These are phyloP conservation scores for Aspergillus sp. DNA, from an alignment of 2,329 filamentous ascomycete species.

Conservation along the genomic window DNA sequence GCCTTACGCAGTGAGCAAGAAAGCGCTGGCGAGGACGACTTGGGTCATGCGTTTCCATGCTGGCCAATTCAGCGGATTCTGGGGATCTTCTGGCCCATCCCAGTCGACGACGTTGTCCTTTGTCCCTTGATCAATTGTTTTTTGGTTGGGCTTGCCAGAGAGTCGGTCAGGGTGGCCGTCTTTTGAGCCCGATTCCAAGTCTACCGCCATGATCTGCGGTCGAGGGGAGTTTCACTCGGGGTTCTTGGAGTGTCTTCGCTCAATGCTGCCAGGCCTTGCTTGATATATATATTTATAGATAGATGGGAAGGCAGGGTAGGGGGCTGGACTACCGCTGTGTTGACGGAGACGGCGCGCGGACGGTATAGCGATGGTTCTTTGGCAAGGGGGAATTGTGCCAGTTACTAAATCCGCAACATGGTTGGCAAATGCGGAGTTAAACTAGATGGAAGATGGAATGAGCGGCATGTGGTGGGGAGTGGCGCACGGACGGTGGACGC, in stretches of 20 bases:
- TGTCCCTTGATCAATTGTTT: background rate
- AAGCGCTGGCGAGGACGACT: constrained; percentile 29
- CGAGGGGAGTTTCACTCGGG: background rate
- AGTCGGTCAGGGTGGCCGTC: background rate
- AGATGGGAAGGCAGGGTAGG: background rate
- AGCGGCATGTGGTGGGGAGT: background rate
- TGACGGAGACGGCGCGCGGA: no score
- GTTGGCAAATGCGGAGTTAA: background rate
- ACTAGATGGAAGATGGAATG: no score
- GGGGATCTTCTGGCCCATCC: constrained; percentile 30
- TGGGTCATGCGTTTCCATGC: constrained; percentile 28
- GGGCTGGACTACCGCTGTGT: background rate
- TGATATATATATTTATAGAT: background rate
- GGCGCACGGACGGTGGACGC: background rate
- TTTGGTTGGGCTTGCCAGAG: background rate
- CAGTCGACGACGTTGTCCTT: constrained; percentile 36
- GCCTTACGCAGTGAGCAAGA: constrained; percentile 28
- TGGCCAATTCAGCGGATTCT: constrained; percentile 38
- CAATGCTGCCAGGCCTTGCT: background rate
- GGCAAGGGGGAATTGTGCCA: background rate
- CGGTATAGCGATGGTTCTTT: background rate
- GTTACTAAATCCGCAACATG: background rate
- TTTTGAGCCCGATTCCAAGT: background rate
- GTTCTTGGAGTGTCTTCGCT: background rate
- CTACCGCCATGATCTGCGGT: background rate